Conservation (phyloP, 208 protist species). For the Crithidia brevicula region DNA sequence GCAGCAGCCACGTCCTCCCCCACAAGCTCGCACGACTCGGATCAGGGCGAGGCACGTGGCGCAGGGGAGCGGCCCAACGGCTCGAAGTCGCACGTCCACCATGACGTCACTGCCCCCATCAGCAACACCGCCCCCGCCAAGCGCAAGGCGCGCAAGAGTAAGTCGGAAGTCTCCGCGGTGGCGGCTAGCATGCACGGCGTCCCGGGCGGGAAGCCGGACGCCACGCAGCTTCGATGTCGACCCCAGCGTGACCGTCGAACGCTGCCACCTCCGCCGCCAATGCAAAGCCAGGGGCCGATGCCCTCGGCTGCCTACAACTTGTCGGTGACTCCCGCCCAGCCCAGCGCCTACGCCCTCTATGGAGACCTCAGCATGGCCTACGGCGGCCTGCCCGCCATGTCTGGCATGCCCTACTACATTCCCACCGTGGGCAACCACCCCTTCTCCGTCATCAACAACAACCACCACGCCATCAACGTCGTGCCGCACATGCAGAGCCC, state of each 20-base stretch:
- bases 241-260: slow-evolving; percentile 13
- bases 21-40: slow-evolving; percentile 4
- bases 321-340: neutral
- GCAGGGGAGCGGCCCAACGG: neutral
- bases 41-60: neutral
- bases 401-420: slow-evolving; percentile 34
- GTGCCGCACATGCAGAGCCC: slow-evolving; percentile 25
- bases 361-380: slow-evolving; percentile 24
- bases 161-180: neutral
- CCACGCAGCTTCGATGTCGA: slow-evolving; percentile 6
- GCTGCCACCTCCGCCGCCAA: slow-evolving; percentile 18
- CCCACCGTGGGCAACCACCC: slow-evolving; percentile 39
- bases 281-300: slow-evolving; percentile 16
- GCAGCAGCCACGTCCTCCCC: slow-evolving; percentile 2
- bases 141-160: slow-evolving; percentile 10
- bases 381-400: slow-evolving; percentile 16
- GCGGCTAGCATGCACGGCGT: slow-evolving; percentile 2
- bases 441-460: slow-evolving; percentile 43
- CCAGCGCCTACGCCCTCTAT: slow-evolving; percentile 9
- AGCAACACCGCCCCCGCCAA: slow-evolving; percentile 10
- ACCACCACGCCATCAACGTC: slow-evolving; percentile 41
- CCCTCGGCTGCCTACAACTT: slow-evolving; percentile 16
- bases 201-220: slow-evolving; percentile 6
- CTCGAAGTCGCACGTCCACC: neutral
- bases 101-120: neutral